Base-by-base conservation (phyloP, 2,329 filamentous ascomycete genomes). In the Fusarium paranaense region DNA sequence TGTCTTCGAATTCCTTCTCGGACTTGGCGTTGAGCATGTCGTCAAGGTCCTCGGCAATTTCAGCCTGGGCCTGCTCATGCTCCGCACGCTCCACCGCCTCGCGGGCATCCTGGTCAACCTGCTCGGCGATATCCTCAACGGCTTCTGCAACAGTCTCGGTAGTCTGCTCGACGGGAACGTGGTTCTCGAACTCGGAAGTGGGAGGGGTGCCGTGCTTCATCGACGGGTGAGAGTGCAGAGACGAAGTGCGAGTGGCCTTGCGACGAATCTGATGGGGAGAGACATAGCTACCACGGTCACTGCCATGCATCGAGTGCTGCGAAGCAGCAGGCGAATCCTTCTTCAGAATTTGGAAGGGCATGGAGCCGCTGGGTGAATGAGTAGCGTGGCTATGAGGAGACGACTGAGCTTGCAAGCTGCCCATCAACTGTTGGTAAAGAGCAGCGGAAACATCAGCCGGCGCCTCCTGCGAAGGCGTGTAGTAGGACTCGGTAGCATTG, bases 121-220 rank as follows among this genome's bases (percentile, higher is more conserved):
- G 83, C 59, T 81, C 81, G 50, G 92, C 93, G 72, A 95, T 85
- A 47, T 91, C 91, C 73, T 86, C 89, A 45, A 95, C 86, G 30
- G 93, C 91, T 65, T 94, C 90, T 22, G 92, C 87, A 33, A 97
- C 93, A 59, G 91, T 93, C 81, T 94, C 92, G 74, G 86, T 90
- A 62, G 90, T 92, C 82, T 93, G 91, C 71, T 87, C 90, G 64
- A 70, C 70, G 32, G 78, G 70, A 56, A 71, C 73, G 47, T 78
- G 76, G 62, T 74, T 76, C 35, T 79, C 81, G 45, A 79, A 78
- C 20, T 82, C 82, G 45, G 78, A 75, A 5, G 77, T 76, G 0
- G 80, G 76, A 32, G 82, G 81, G 1, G 82, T 79, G 18, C 75
- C 67, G 58, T 79, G 72, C 64, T 79, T 78, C 61, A 71, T 69